Conservation (phyloP, 208 protist genomes). For the Trypanosoma rangeli region DNA sequence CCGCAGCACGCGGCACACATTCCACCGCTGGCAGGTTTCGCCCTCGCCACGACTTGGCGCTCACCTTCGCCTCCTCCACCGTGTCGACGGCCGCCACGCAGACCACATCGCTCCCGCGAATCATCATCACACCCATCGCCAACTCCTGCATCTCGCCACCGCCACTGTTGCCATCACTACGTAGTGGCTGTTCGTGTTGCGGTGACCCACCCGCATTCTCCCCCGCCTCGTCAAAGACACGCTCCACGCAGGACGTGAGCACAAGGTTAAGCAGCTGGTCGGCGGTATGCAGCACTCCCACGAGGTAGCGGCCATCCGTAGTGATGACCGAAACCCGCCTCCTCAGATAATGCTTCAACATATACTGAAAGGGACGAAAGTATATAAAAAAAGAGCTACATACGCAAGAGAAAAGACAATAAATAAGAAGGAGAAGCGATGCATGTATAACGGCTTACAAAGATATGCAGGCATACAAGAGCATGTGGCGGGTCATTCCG, state of each 20-base stretch:
- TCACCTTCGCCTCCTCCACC: constrained; percentile 69
- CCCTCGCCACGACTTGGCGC: constrained; percentile 42
- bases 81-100: constrained; percentile 66
- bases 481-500: background rate
- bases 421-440: background rate
- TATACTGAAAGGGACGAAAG: constrained; percentile 11
- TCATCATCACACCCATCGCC: constrained; percentile 63
- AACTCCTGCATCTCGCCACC: constrained; percentile 44
- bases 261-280: constrained; percentile 88
- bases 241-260: constrained; percentile 66
- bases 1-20: constrained; percentile 15
- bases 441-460: background rate
- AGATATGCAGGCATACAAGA: background rate
- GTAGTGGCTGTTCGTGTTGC: background rate
- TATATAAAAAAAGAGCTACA: background rate
- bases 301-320: constrained; percentile 68
- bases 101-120: constrained; percentile 74
- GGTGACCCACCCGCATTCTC: constrained; percentile 10
- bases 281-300: constrained; percentile 74
- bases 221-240: constrained; percentile 39
- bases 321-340: constrained; percentile 83
- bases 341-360: constrained; percentile 67
- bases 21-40: constrained; percentile 60
- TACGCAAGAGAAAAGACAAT: background rate
- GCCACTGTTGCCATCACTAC: background rate